phyloP scores from a whole-genome alignment of 306 rosid species.

The Carpinus fangiana region DNA sequence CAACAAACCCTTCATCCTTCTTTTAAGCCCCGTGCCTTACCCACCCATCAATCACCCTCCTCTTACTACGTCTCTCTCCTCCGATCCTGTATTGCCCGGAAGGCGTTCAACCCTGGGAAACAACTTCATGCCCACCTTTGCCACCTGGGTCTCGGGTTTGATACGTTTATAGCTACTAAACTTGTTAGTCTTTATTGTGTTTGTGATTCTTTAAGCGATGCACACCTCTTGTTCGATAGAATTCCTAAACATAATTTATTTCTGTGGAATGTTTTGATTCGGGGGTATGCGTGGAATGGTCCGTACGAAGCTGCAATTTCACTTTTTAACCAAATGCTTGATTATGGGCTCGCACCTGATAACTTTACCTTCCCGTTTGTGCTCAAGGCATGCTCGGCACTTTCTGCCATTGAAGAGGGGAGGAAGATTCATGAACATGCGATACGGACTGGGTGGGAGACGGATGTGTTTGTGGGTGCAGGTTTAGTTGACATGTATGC shows the following conservation, averaged over 20 bases:
- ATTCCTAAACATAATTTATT: constrained; percentile 63
- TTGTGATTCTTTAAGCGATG: constrained; percentile 48
- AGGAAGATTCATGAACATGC: constrained; percentile 59
- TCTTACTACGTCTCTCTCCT: constrained; percentile 46
- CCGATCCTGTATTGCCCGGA: constrained; percentile 51
- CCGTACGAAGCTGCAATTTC: constrained; percentile 66
- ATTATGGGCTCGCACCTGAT: constrained; percentile 57
- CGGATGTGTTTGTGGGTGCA: constrained; percentile 75
- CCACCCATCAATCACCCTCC: constrained; percentile 15
- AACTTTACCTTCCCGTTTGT: constrained; percentile 79
- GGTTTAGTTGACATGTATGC: constrained; percentile 74
- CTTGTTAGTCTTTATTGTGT: constrained; percentile 47
- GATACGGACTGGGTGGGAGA: constrained; percentile 54
- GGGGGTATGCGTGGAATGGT: constrained; percentile 80
- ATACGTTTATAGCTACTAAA: constrained; percentile 49
- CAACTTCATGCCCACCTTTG: constrained; percentile 64
- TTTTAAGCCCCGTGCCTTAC: constrained; percentile 20
- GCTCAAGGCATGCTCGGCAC: constrained; percentile 74
- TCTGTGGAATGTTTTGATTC: constrained; percentile 79
- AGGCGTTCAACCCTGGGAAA: constrained; percentile 58
- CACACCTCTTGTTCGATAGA: constrained; percentile 61
- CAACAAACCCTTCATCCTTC: constrained; percentile 15
- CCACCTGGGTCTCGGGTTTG: constrained; percentile 56
- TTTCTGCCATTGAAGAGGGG: constrained; percentile 64
- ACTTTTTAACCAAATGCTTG: constrained; percentile 56